These are phyloP conservation scores for Fraxinus nigra DNA, from an alignment of 305 asterid species.

Conservation along the genomic window DNA sequence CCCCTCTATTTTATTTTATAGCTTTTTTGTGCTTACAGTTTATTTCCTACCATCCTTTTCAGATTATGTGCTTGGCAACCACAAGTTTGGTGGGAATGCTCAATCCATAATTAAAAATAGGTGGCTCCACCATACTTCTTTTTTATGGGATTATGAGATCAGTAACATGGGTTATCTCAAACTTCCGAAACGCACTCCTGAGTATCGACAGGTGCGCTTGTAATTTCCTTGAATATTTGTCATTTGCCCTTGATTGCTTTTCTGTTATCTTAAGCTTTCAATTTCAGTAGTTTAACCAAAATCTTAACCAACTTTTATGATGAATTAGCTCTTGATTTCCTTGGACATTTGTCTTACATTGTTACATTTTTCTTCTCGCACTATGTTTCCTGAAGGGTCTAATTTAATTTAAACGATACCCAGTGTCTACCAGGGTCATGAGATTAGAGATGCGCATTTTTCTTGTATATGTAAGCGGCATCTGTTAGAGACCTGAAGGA, in stretches of 20 bases:
- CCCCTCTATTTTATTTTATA: background rate
- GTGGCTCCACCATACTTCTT: constrained; percentile 94
- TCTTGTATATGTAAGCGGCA: background rate
- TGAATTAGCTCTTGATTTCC: constrained; percentile 8
- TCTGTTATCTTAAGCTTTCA: background rate
- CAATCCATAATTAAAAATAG: constrained; percentile 79
- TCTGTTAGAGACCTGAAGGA: background rate
- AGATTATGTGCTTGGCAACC: constrained; percentile 84
- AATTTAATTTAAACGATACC: background rate
- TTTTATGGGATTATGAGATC: constrained; percentile 79
- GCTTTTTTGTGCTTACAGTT: background rate
- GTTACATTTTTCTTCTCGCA: background rate
- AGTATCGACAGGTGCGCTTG: constrained; percentile 65
- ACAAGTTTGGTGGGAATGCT: constrained; percentile 95
- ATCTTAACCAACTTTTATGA: background rate
- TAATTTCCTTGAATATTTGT: background rate
- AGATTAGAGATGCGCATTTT: background rate
- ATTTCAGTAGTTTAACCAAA: background rate
- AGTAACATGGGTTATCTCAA: constrained; percentile 81
- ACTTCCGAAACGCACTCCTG: constrained; percentile 76
- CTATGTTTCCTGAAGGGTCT: background rate
- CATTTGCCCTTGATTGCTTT: background rate
- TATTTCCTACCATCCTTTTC: constrained; percentile 12
- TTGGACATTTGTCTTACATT: background rate
- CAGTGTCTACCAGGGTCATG: background rate